Evolutionary conservation across 2,329 filamentous ascomycete species (phyloP), one percentile per base, ranked within the genome.

Genomic region (Didymella arachidicola): DNA sequence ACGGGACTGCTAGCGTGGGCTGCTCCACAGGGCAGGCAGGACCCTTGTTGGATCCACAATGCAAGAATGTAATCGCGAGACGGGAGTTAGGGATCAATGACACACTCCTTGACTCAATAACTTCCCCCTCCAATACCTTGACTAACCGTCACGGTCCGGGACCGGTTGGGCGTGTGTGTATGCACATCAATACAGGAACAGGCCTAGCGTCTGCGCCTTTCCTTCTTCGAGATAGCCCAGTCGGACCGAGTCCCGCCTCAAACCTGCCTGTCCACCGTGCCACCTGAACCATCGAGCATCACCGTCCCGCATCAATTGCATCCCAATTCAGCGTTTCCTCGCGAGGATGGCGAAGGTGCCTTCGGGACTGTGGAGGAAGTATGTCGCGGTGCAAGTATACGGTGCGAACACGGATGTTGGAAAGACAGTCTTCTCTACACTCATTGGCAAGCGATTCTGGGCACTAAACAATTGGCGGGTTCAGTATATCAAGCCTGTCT

Each of bases 361-460:
- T 46, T 83, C 87, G 51, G 80, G 87, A 46, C 81, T 93, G 36
- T 91, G 88, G 86, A 86, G 88, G 60, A 85, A 84, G 8, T 80
- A 93, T 53, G 86, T 87, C 60, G 82, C 86, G 12, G 85, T 91
- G 66, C 91, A 95, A 76, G 81, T 96, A 36, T 96, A 90, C 69
- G 92, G 92, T 27, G 90, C 92, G 45, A 95, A 94, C 69, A 95
- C 92, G 0, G 87, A 91, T 64, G 90, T 95, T 26, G 92, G 92
- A 63, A 96, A 96, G 80, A 96, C 92, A 0, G 86, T 96, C 30
- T 84, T 93, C 57, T 89, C 89, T 2, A 92, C 90, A 0, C 77
- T 92, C 12, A 80, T 96, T 3, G 89, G 87, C 73, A 32, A 43
- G 30, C 55, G 55, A 19, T 18, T 53, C 44, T 14, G 51, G 10